These are phyloP conservation scores for Ceratobasidium sp. DNA, from an alignment of 1,284 basidiomycete species.

Conservation along the genomic window DNA sequence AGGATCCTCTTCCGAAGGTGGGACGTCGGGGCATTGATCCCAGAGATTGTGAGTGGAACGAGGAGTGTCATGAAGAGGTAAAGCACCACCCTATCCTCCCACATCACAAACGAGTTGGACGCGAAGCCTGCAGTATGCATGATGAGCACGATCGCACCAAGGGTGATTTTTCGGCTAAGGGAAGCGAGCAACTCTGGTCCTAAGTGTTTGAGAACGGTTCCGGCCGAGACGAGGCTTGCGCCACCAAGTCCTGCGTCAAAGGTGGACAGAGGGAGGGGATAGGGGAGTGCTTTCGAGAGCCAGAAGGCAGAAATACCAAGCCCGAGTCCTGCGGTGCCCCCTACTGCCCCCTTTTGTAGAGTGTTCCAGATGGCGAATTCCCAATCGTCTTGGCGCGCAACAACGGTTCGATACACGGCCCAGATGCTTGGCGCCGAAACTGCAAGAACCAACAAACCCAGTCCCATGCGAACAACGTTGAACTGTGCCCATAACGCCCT, in stretches of 20 bases:
- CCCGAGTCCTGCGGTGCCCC: slow-evolving; percentile 51
- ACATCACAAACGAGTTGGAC: slow-evolving; percentile 94
- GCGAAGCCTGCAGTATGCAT: slow-evolving; percentile 77
- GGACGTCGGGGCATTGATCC: slow-evolving; percentile 66
- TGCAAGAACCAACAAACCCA: slow-evolving; percentile 60
- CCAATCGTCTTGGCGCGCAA: slow-evolving; percentile 50
- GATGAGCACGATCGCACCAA: slow-evolving; percentile 57
- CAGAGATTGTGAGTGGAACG: slow-evolving; percentile 55
- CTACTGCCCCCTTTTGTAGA: slow-evolving; percentile 45
- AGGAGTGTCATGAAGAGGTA: slow-evolving; percentile 76
- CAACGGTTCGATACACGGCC: slow-evolving; percentile 52
- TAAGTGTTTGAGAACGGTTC: slow-evolving; percentile 46
- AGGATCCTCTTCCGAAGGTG: slow-evolving; percentile 79
- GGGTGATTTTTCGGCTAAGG: slow-evolving; percentile 27
- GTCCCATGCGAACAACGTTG: slow-evolving; percentile 75
- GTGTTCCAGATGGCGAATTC: slow-evolving; percentile 46
- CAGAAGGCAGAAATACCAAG: slow-evolving; percentile 61
- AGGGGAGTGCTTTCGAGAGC: slow-evolving; percentile 46
- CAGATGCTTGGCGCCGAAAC: slow-evolving; percentile 51
- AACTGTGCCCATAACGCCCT: slow-evolving; percentile 95
- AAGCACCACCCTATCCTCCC: slow-evolving; percentile 86
- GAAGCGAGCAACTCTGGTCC: slow-evolving; percentile 17
- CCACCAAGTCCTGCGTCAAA: slow-evolving; percentile 37
- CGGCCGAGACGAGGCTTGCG: slow-evolving; percentile 38
- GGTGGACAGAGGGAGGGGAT: slow-evolving; percentile 33